Evolutionary conservation across 1,139 yeast species (phyloP), one percentile per base, ranked within the genome.

Genomic region (Citeromyces hawaiiensis): DNA sequence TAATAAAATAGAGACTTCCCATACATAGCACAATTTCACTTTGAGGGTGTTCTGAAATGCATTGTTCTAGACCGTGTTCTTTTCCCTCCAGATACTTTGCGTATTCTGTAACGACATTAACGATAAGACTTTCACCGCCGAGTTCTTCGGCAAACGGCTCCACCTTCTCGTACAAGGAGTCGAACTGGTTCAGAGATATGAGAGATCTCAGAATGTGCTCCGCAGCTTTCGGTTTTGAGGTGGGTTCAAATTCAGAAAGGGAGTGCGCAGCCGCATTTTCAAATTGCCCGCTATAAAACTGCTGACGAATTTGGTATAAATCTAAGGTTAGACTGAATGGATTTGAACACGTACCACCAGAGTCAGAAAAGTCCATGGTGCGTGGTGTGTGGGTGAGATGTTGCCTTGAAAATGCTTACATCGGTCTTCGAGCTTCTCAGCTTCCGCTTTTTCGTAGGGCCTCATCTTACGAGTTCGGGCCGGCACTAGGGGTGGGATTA

Each of bases 281-380:
- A 50, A 64, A 64, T 48, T 68, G 75, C 44, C 64, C 60, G 33
- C 73, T 65, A 50, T 59, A 68, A 52, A 68, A 69, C 47, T 68
- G 71, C 52, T 63, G 66, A 44, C 68, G 57, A 35, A 68, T 38
- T 23, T 41, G 42, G 29, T 39, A 44, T 16, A 41, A 39, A 10
- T 44, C 46, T 44, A 35, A 9, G 15, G 7, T 17, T 7, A 15
- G 35, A 18, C 6, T 35, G 36, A 33, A 11, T 8, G 19, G 36
- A n/a, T 16, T 6, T 10, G 9, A 9, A 31, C 9, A 39, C 41
- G 9, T 36, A 39, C 41, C 41, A 18, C 41, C 41, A 23, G 36
- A 35, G 25, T 39, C 41, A 15, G 38, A 19, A 25, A 30, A 39
- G 32, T 39, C 41, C 41, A 39, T 39, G 18, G 8, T 11, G 13